A percentile compares a stretch with the other conserved stretches of the same genome.
Evolutionary conservation across 2,329 filamentous ascomycete species (phyloP).

Genomic region (Alternaria sp.): DNA sequence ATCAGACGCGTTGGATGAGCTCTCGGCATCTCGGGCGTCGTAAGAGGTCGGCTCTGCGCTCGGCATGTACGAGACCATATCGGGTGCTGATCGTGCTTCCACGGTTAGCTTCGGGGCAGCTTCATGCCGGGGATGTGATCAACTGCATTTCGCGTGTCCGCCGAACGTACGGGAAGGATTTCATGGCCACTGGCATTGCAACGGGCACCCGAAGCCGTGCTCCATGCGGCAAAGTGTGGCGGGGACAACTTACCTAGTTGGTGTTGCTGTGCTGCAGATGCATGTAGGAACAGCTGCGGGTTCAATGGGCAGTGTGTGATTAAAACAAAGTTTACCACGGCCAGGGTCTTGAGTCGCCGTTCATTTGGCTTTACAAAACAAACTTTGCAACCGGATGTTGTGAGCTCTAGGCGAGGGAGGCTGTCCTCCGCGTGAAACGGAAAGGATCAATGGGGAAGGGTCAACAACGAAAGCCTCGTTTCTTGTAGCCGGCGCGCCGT

Average conservation of each 20-base stretch:
- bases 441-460: conserved; percentile 7
- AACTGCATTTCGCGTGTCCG: conserved; percentile 19
- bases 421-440: conserved; percentile 3
- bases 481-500: background rate
- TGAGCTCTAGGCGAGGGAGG: conserved; percentile 3
- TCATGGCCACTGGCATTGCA: conserved; percentile 13
- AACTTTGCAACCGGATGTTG: conserved; percentile 11
- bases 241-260: conserved; percentile 22
- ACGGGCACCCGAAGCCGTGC: conserved; percentile 19
- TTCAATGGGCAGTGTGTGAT: conserved; percentile 22
- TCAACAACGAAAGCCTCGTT: conserved; percentile 1
- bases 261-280: conserved; percentile 20
- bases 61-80: conserved; percentile 20
- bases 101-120: conserved; percentile 24
- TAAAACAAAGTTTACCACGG: conserved; percentile 21
- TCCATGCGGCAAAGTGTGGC: conserved; percentile 24
- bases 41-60: conserved; percentile 15
- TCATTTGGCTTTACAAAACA: conserved; percentile 17
- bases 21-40: conserved; percentile 27
- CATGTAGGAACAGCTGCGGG: conserved; percentile 23
- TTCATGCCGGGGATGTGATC: conserved; percentile 22
- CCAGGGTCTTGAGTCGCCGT: conserved; percentile 19
- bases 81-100: conserved; percentile 16
- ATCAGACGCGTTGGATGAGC: conserved; percentile 26
- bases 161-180: conserved; percentile 17